phyloP scores from a whole-genome alignment of 352 stramenopile species.

The Stramenopiles sp. region DNA sequence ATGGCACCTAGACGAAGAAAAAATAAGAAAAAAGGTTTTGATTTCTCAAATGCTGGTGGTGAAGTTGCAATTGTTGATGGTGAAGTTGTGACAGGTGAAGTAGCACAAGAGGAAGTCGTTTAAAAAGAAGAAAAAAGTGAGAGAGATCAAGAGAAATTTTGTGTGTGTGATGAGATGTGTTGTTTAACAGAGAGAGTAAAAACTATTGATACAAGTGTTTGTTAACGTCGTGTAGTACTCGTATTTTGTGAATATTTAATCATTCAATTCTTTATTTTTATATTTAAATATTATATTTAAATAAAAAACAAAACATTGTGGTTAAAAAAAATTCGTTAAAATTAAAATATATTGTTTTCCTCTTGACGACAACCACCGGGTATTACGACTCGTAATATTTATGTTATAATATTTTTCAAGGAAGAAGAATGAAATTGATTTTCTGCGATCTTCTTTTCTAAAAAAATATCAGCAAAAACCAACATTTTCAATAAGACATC shows the following conservation, averaged over 20 bases:
- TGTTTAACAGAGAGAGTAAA: not conserved
- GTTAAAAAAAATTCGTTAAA: too few relatives aligned
- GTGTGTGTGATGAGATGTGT: not conserved
- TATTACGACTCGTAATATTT: too few relatives aligned
- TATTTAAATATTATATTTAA: not conserved
- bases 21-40: too few relatives aligned
- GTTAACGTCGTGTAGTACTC: not conserved
- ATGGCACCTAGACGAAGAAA: too few relatives aligned
- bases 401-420: too few relatives aligned
- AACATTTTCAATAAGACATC: too few relatives aligned
- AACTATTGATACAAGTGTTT: not conserved
- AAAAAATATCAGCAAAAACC: too few relatives aligned
- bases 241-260: constrained; percentile 1
- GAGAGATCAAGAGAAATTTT: not conserved
- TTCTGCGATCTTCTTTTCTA: too few relatives aligned
- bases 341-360: too few relatives aligned
- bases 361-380: too few relatives aligned
- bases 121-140: not conserved
- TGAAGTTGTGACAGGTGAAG: not conserved
- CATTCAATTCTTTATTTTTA: not conserved
- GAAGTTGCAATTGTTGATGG: constrained; percentile 1
- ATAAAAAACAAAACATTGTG: constrained; percentile 4
- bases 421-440: too few relatives aligned
- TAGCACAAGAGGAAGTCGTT: not conserved
- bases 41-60: too few relatives aligned